Evolutionary conservation across 2,329 filamentous ascomycete genomes (phyloP).

Genomic region (Trichocomaceae sp.): DNA sequence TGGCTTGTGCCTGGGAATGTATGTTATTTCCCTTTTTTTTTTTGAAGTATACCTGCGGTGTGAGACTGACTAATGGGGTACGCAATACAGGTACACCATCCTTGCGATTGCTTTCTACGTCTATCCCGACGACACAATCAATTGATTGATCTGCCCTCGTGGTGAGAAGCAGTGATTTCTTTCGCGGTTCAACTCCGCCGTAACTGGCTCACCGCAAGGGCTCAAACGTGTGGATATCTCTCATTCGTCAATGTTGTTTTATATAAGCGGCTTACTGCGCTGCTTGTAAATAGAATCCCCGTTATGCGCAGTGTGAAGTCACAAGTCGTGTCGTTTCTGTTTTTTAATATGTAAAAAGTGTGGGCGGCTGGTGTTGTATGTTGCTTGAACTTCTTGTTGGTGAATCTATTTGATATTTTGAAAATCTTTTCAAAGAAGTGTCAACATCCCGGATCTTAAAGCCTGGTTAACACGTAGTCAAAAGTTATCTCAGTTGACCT

Average conservation of each 20-base stretch:
- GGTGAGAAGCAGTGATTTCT: background rate
- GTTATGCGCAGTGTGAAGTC: background rate
- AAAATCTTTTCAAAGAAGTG: background rate
- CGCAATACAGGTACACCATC: slow-evolving; percentile 34
- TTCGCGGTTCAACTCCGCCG: background rate
- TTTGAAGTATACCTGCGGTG: background rate
- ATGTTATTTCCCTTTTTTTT: slow-evolving; percentile 21
- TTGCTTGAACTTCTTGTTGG: background rate
- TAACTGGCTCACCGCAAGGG: background rate
- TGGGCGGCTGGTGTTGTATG: background rate
- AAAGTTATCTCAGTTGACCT: too few relatives aligned
- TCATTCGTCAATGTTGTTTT: background rate
- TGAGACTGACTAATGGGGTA: background rate
- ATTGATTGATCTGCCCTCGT: background rate
- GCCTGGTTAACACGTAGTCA: too few relatives aligned
- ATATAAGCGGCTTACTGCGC: background rate
- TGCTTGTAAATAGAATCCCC: background rate
- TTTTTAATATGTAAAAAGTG: background rate
- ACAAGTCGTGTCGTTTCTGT: background rate
- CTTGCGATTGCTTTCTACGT: slow-evolving; percentile 45
- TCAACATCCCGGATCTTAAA: too few relatives aligned
- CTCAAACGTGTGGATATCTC: background rate
- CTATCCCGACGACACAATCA: slow-evolving; percentile 37
- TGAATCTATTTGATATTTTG: background rate
- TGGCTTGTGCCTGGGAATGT: slow-evolving; percentile 59